phyloP scores from a whole-genome alignment of 2,329 filamentous ascomycete genomes.

The Camillea tinctor region DNA sequence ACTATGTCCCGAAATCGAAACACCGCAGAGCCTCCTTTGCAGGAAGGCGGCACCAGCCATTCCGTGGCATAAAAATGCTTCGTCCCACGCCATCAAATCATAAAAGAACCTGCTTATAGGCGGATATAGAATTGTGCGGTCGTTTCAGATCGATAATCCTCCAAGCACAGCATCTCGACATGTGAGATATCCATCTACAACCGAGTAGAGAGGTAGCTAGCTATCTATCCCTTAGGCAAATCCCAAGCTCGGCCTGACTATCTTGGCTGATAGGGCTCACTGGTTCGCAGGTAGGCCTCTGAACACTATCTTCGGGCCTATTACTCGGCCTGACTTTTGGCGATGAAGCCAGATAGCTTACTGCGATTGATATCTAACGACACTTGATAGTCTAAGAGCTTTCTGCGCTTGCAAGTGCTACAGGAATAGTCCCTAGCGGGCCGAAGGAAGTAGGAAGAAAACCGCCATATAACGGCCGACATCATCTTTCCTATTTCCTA shows the following conservation, averaged over 20 bases:
- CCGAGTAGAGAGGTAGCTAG: background rate
- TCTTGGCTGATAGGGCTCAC: background rate
- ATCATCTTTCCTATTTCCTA: no score
- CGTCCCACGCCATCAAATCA: background rate
- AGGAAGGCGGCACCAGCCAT: background rate
- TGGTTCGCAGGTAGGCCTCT: background rate
- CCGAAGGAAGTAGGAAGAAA: no score
- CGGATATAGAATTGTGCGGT: background rate
- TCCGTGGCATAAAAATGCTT: background rate
- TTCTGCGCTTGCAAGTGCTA: background rate
- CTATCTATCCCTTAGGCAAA: background rate
- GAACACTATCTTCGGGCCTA: background rate
- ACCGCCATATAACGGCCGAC: no score
- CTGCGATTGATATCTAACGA: background rate
- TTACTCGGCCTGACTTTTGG: background rate
- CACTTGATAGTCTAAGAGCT: background rate
- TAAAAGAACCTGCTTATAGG: background rate
- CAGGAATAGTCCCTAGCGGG: no score
- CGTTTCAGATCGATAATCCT: background rate
- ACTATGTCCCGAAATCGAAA: background rate
- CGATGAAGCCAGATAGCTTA: background rate
- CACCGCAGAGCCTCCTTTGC: background rate
- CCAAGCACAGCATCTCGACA: background rate
- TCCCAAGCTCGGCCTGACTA: background rate
- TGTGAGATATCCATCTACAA: background rate